Conservation (phyloP, 495 filamentous ascomycete genomes). For the Achaetomiella virescens region DNA sequence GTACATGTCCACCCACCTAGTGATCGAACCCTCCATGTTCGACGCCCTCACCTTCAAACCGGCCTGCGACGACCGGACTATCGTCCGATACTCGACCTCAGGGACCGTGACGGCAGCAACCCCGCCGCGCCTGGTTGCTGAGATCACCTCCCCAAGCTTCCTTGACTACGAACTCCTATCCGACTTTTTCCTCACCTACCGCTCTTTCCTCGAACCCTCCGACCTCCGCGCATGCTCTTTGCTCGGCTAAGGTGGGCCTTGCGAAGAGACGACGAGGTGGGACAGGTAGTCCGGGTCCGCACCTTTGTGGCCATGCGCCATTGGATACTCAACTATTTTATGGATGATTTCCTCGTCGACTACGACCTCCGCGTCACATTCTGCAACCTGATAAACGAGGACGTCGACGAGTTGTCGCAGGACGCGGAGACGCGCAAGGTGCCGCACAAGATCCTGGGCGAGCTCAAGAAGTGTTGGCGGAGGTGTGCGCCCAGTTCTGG, state of each 20-base stretch:
- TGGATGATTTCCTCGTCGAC: conserved; percentile 89
- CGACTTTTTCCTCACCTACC: conserved; percentile 96
- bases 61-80: conserved; percentile 64
- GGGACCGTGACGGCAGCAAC: conserved; percentile 83
- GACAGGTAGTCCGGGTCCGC: conserved; percentile 85
- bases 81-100: conserved; percentile 74
- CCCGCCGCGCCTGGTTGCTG: conserved; percentile 86
- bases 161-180: conserved; percentile 96
- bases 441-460: conserved; percentile 83
- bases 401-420: conserved; percentile 52
- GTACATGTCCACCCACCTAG: conserved; percentile 40
- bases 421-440: conserved; percentile 52
- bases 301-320: conserved; percentile 95
- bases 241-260: conserved; percentile 85
- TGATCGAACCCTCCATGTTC: conserved; percentile 61
- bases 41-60: conserved; percentile 68
- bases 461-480: conserved; percentile 97
- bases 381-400: conserved; percentile 71
- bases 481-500: conserved; percentile 87
- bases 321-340: conserved; percentile 98
- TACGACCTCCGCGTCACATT: conserved; percentile 72
- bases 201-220: conserved; percentile 68
- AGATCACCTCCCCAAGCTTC: conserved; percentile 93
- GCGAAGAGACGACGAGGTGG: conserved; percentile 70
- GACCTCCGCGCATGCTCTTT: conserved; percentile 77